Conservation (phyloP, 495 filamentous ascomycete genomes). For the Penicillium salamii region DNA sequence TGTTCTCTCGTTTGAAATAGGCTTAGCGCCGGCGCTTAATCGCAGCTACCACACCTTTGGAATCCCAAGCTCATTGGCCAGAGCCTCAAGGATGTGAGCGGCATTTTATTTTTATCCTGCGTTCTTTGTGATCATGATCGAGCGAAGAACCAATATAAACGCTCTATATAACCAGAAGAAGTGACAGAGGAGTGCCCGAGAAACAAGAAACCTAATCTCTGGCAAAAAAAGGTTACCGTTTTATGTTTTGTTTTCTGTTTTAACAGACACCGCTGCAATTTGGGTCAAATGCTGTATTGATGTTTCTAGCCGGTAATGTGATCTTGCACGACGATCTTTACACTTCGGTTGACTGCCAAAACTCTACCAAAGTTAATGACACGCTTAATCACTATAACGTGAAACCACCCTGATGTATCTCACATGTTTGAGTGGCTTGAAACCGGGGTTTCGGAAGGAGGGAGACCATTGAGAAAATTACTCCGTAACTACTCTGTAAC, state of each 20-base stretch:
- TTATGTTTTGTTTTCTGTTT: too few relatives aligned
- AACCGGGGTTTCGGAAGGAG: background rate
- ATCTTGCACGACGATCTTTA: too few relatives aligned
- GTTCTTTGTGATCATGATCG: background rate
- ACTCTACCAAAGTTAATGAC: too few relatives aligned
- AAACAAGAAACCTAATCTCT: background rate
- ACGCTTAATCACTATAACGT: too few relatives aligned
- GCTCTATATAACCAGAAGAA: background rate
- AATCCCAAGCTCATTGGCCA: slow-evolving; percentile 1
- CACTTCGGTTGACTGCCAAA: too few relatives aligned
- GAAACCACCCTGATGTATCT: too few relatives aligned
- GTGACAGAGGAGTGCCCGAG: background rate
- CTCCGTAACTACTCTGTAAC: too few relatives aligned
- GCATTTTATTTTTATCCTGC: slow-evolving; percentile 1
- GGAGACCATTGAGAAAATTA: background rate
- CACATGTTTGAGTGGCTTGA: too few relatives aligned
- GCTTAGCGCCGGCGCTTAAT: slow-evolving; percentile 2
- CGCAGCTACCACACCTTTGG: background rate
- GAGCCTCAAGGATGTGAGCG: background rate
- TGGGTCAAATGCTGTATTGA: too few relatives aligned
- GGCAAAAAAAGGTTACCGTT: too few relatives aligned
- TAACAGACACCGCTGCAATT: too few relatives aligned
- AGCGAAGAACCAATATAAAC: slow-evolving; percentile 3
- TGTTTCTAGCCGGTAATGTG: too few relatives aligned
- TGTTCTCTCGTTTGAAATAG: background rate